Evolutionary conservation across 768 basidiomycete genomes (phyloP).

Genomic region (Sarcomyxa edulis): DNA sequence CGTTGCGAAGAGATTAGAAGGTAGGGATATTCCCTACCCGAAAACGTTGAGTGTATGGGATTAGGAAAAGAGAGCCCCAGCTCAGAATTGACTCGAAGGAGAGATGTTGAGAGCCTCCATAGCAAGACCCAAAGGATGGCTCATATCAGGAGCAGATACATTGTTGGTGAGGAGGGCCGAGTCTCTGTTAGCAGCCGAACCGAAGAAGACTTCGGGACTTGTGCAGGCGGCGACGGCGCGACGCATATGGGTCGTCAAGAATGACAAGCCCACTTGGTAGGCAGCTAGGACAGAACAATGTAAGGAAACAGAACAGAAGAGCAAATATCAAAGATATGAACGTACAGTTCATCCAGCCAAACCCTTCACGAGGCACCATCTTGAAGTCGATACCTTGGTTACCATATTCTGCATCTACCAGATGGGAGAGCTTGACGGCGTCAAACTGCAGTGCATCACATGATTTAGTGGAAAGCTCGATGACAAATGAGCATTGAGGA

Average conservation of each 20-base stretch:
- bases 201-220: constrained; percentile 87
- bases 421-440: constrained; percentile 90
- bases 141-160: constrained; percentile 40
- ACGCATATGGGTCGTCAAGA: constrained; percentile 90
- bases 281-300: constrained; percentile 63
- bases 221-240: constrained; percentile 95
- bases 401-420: constrained; percentile 96
- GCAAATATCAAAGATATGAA: constrained; percentile 7
- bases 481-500: background rate
- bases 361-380: constrained; percentile 95
- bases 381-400: constrained; percentile 98
- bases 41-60: too few species aligned
- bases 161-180: constrained; percentile 29
- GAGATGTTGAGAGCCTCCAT: constrained; percentile 54
- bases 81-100: constrained; percentile 1
- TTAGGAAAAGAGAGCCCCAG: too few species aligned
- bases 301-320: background rate
- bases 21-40: too few species aligned
- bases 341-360: constrained; percentile 97
- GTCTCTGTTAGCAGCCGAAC: constrained; percentile 36
- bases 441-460: constrained; percentile 58
- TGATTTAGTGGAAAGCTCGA: constrained; percentile 7
- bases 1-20: too few species aligned
- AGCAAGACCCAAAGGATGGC: constrained; percentile 58
- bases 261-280: constrained; percentile 94